These are phyloP conservation scores for Trichoderma gamsii DNA, from an alignment of 495 filamentous ascomycete genomes.

Conservation along the genomic window DNA sequence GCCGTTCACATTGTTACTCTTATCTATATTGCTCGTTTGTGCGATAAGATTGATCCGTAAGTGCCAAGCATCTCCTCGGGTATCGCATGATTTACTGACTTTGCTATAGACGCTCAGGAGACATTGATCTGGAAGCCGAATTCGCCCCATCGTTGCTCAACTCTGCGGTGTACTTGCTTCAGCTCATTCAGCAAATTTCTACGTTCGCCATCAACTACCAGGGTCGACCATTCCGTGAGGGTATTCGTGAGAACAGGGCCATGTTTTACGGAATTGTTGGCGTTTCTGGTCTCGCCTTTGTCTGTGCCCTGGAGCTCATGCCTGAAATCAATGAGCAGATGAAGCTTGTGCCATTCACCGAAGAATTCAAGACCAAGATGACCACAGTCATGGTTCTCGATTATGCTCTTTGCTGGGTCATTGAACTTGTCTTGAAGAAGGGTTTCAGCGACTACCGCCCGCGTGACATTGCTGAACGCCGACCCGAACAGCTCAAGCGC, in stretches of 20 bases:
- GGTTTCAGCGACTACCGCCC: slow-evolving; percentile 88
- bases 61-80: slow-evolving; percentile 26
- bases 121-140: slow-evolving; percentile 89
- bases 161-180: slow-evolving; percentile 93
- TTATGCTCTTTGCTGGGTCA: slow-evolving; percentile 79
- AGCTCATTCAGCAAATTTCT: slow-evolving; percentile 98
- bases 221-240: slow-evolving; percentile 93
- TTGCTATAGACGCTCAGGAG: slow-evolving; percentile 52
- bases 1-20: slow-evolving; percentile 91
- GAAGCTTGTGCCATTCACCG: slow-evolving; percentile 84
- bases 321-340: slow-evolving; percentile 94
- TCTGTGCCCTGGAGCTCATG: slow-evolving; percentile 91
- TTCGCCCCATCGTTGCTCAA: slow-evolving; percentile 93
- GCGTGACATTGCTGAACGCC: slow-evolving; percentile 84
- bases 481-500: slow-evolving; percentile 78
- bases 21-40: slow-evolving; percentile 89
- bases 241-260: slow-evolving; percentile 86
- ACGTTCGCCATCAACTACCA: slow-evolving; percentile 99
- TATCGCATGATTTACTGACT: slow-evolving; percentile 25
- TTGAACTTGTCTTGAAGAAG: slow-evolving; percentile 82
- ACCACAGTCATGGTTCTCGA: slow-evolving; percentile 82
- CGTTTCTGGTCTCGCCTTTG: slow-evolving; percentile 85
- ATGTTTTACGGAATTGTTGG: slow-evolving; percentile 97
- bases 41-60: slow-evolving; percentile 75
- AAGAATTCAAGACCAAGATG: slow-evolving; percentile 83